Conservation (phyloP, 75 land plant genomes). For the Cunninghamia lanceolata region DNA sequence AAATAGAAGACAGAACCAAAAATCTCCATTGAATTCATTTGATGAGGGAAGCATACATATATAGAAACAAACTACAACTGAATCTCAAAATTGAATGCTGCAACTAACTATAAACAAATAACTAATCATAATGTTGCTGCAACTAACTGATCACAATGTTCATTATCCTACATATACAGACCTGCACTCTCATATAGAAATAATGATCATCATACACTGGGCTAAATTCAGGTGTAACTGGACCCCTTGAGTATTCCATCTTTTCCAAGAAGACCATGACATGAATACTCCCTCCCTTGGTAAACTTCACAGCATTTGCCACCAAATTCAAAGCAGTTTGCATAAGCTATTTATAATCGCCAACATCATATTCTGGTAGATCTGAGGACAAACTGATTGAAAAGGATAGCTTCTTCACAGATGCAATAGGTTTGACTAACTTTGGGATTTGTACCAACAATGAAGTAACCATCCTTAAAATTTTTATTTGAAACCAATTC, state of each 20-base stretch:
- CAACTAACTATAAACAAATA: too few relatives aligned
- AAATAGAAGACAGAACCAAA: too few relatives aligned
- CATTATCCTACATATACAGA: too few relatives aligned
- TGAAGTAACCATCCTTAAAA: background rate
- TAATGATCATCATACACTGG: slow-evolving; percentile 41
- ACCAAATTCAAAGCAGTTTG: slow-evolving; percentile 46
- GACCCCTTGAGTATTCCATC: slow-evolving; percentile 47
- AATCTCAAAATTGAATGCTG: too few relatives aligned
- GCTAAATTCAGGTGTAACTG: slow-evolving; percentile 40
- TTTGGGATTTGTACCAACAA: slow-evolving; percentile 47
- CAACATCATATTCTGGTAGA: slow-evolving; percentile 35
- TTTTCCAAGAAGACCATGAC: slow-evolving; percentile 55
- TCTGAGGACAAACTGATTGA: slow-evolving; percentile 48
- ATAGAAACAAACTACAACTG: too few relatives aligned
- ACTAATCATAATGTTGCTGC: too few relatives aligned
- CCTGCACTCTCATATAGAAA: slow-evolving; percentile 79
- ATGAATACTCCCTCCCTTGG: slow-evolving; percentile 67
- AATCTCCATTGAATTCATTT: too few relatives aligned
- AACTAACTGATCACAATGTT: too few relatives aligned
- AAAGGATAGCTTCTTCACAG: slow-evolving; percentile 65
- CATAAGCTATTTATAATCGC: slow-evolving; percentile 39
- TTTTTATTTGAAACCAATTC: background rate
- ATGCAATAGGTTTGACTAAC: slow-evolving; percentile 74
- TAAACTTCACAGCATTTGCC: slow-evolving; percentile 88
- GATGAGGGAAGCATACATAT: too few relatives aligned